Evolutionary conservation across 2,329 filamentous ascomycete genomes (phyloP).

Genomic region (Claviceps maximensis): DNA sequence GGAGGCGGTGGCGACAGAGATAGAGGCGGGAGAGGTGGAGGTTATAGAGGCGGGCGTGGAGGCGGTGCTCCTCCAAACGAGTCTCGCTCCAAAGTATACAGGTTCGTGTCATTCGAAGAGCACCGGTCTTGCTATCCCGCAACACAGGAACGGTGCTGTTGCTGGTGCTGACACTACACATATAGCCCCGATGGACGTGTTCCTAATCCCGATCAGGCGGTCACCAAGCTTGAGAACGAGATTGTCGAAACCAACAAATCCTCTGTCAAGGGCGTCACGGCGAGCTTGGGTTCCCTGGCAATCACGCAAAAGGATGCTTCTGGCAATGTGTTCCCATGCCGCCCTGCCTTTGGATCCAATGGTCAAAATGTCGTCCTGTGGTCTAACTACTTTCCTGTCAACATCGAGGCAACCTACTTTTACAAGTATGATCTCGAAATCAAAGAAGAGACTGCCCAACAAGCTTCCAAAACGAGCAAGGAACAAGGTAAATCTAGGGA

Average conservation of each 20-base stretch:
- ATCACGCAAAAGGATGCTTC: conserved; percentile 12
- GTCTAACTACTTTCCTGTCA: conserved; percentile 41
- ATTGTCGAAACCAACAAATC: conserved; percentile 20
- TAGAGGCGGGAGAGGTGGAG: conserved; percentile 7
- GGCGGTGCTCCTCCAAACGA: conserved; percentile 13
- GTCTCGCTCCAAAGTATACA: conserved; percentile 9
- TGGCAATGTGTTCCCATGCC: conserved; percentile 25
- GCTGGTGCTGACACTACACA: not conserved
- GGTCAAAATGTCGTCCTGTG: conserved; percentile 33
- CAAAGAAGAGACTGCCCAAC: conserved; percentile 26
- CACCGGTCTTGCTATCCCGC: not conserved
- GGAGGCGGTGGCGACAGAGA: conserved; percentile 7
- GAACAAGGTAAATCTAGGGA: conserved; percentile 12
- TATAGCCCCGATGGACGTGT: conserved; percentile 12
- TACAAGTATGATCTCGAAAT: conserved; percentile 34
- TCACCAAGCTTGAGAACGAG: conserved; percentile 27
- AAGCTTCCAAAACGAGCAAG: conserved; percentile 16
- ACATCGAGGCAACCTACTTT: conserved; percentile 22
- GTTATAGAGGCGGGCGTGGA: conserved; percentile 8
- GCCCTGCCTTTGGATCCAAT: conserved; percentile 35
- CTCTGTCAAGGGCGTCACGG: conserved; percentile 17
- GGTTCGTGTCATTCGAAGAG: conserved; percentile 6
- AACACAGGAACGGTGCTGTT: not conserved
- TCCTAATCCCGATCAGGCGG: conserved; percentile 13
- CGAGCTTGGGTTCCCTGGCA: conserved; percentile 23